phyloP scores from a whole-genome alignment of 371 early-diverging fungal genomes.

The Umbelopsis sp. region DNA sequence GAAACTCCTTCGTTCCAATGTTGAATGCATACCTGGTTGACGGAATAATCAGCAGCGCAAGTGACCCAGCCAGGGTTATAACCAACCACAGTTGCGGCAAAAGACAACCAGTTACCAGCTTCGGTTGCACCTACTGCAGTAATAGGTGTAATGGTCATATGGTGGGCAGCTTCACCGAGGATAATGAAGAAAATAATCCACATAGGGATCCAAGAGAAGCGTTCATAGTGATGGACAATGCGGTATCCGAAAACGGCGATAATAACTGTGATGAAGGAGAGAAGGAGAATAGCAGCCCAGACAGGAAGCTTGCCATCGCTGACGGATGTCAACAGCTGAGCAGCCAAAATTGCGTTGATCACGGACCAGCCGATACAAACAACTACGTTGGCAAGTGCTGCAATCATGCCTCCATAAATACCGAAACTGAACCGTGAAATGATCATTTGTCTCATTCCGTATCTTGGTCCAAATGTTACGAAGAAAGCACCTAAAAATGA shows the following conservation, averaged over 20 bases:
- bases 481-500: conserved; percentile 23
- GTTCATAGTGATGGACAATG: conserved; percentile 34
- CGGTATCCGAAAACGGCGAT: conserved; percentile 37
- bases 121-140: conserved; percentile 5
- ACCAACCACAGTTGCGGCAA: conserved; percentile 30
- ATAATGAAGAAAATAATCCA: conserved; percentile 35
- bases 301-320: conserved; percentile 22
- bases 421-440: conserved; percentile 25
- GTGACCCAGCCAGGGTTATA: conserved; percentile 38
- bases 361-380: conserved; percentile 30
- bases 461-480: conserved; percentile 21
- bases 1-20: too few relatives aligned
- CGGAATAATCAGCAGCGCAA: conserved; percentile 38
- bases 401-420: conserved; percentile 1
- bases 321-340: conserved; percentile 21
- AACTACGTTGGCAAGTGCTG: conserved; percentile 14
- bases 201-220: conserved; percentile 33
- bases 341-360: conserved; percentile 31
- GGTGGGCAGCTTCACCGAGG: conserved; percentile 21
- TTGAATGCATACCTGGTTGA: conserved; percentile 21
- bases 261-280: conserved; percentile 28
- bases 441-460: conserved; percentile 23
- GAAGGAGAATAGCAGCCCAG: conserved; percentile 29
- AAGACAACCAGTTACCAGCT: conserved; percentile 27
- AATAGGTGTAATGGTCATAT: conserved; percentile 16